Base-by-base conservation (phyloP, 805 yeast species). In the Grigorovia transvaalensis region DNA sequence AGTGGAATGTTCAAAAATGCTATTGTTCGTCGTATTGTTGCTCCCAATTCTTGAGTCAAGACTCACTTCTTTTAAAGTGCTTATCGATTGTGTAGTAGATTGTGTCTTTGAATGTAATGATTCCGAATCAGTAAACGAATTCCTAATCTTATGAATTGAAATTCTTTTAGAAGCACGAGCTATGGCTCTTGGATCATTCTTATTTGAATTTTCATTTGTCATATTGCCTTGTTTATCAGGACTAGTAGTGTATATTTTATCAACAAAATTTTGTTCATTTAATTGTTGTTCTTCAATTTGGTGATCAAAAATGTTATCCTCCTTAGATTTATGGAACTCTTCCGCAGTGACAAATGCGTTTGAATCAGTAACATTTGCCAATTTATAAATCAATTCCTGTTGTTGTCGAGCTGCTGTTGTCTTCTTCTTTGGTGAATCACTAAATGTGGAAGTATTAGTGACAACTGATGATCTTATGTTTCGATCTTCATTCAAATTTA, bases 271-370 rank as follows among this genome's bases (percentile, higher is more conserved):
- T 38, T 38, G 42, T 38, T 38, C 42, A 12, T 38, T 6, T 38
- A 38, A 38, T 38, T 38, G 27, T 44, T 33, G 38, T 33, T 33
- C 12, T 30, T 33, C 33, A 35, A 40, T 12, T 17, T 23, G 17
- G 1, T 38, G 30, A 23, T 47, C 49, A 13, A 38, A n/a, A 9
- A 30, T 4, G 18, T 38, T 38, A 38, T 38, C 42, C 2, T 38
- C 42, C 3, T 15, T 12, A 13, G n/a, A 13, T 19, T 41, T 13
- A 12, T 41, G 53, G 27, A 50, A 59, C 42, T 65, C 68, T 41
- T 60, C 59, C 1, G 69, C 69, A 4, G 69, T 66, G 4, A 62
- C 60, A 46, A 57, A 66, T 8, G 51, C 61, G 43, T 56, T 57
- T 8, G 57, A 59, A 45, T 61, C 61, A 9, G 66, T 61, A 6